Evolutionary conservation across 148 eudicot genomes (phyloP), one percentile per base, ranked within the genome.

Genomic region (Cornus florida): DNA sequence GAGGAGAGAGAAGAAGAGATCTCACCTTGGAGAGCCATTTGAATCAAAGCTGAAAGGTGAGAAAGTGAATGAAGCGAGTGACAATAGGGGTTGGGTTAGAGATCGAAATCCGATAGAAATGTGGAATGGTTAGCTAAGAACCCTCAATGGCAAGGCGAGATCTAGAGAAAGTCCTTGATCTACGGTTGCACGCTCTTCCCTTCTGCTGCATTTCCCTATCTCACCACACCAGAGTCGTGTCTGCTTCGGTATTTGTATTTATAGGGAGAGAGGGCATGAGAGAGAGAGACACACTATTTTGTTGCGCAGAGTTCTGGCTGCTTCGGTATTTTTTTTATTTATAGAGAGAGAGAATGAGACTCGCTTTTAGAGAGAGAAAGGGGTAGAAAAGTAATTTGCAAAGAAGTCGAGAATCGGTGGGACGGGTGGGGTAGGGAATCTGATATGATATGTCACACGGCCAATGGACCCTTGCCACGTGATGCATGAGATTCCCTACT

Each of bases 111-210:
- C 3, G 70, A 14, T 28, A 38, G 17, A 39, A 7, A 22, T 67
- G 62, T 50, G 38, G 41, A 31, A 60, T 3, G 6, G 64, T 12
- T 7, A 41, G 4, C 74, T 82, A 94, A 76, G 73, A 83, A 67
- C 99, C 99, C 81, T 96, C 95, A 83, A 96, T 80, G 81, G 99
- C 98, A 78, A 94, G 43, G 81, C 99, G 99, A 73, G 98, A 89
- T 74, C 99, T 86, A 53, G 99, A 90, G 83, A 96, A 94, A 6
- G 90, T 76, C 73, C 99, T 83, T 33, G 97, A 96, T 91, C 97
- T 84, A 19, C 94, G 88, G 85, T 96, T 89, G 35, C 19, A 12
- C 22, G 87, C 50, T 82, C 79, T 83, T 3, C 99, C 98, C 71
- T 74, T 94, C 88, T 91, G 99, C 70, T 86, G 92, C 99, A 96